Base-by-base conservation (phyloP, 1,139 yeast species). In the Magnusiomyces suaveolens region DNA sequence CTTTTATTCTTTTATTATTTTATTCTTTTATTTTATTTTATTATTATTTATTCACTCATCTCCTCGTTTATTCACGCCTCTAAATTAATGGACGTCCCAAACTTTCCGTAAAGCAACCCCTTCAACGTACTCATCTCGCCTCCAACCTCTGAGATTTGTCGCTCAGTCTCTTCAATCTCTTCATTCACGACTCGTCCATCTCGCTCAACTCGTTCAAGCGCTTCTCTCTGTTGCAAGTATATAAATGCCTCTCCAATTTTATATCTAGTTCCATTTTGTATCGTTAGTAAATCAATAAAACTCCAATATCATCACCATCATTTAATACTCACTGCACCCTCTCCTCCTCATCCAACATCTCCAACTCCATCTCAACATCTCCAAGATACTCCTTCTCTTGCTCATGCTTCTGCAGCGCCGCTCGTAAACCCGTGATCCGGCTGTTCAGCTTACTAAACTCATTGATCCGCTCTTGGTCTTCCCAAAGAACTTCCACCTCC, bases 391-490 rank as follows among this genome's bases (percentile, higher is more conserved):
- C 97, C 64, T 87, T 87, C 64, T 89, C 96, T 55, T 80, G 78
- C 62, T 77, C 75, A 58, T 76, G 74, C 55, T 72, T 72, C 39
- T 73, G 71, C 50, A 87, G 73, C 51, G 75, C 75, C n/a, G 71
- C 77, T 47, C 76, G 74, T 26, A 81, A 67, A 33, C 75, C 76
- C 60, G 86, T 87, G 62, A 83, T 81, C 58, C 84, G 80, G 60
- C 81, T 75, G 59, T 89, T 87, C 59, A 89, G 75, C 53, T 89
- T 84, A 25, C 96, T 87, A 65, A 92, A 92, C 66, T 82, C 81
- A 69, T 92, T 92, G 72, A 92, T 92, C 65, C 80, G 80, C 66
- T 85, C 83, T 72, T 92, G 98, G 68, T 92, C 97, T 57, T 80
- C 89, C 82, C 90, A 86, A 29, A 82, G 75, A 26, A 92, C 98